Conservation (phyloP, 805 yeast genomes). For the Suhomyces tanzawaensis region DNA sequence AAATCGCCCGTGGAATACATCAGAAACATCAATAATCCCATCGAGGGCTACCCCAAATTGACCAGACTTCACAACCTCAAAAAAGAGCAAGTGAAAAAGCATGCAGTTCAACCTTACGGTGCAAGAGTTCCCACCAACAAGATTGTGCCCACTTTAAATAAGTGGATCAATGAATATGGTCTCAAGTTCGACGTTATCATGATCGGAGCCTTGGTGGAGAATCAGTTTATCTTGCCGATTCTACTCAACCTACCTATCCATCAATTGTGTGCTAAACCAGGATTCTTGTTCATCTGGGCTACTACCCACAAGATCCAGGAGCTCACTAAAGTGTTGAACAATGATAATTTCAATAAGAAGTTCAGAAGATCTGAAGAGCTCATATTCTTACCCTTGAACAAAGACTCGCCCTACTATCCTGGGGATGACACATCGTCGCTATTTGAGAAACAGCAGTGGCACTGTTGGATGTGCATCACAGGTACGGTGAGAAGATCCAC, state of each 20-base stretch:
- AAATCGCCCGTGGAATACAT: constrained; percentile 61
- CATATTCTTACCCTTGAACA: constrained; percentile 72
- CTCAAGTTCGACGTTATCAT: constrained; percentile 84
- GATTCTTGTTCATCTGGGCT: constrained; percentile 85
- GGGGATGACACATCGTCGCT: constrained; percentile 43
- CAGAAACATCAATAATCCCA: constrained; percentile 61
- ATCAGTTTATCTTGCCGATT: constrained; percentile 63
- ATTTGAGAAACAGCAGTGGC: constrained; percentile 82
- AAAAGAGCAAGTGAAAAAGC: constrained; percentile 49
- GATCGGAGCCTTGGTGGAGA: constrained; percentile 83
- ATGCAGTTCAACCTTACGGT: constrained; percentile 67
- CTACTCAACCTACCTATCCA: constrained; percentile 68
- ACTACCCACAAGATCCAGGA: constrained; percentile 70
- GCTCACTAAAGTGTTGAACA: constrained; percentile 52
- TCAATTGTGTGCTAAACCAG: constrained; percentile 77
- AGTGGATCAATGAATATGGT: constrained; percentile 58
- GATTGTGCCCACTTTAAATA: constrained; percentile 55
- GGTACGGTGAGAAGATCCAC: constrained; percentile 88
- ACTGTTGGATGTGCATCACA: constrained; percentile 96
- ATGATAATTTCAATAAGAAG: constrained; percentile 51
- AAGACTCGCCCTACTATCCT: constrained; percentile 65
- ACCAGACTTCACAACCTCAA: constrained; percentile 68
- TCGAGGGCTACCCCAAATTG: constrained; percentile 84
- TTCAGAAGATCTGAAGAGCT: constrained; percentile 89
- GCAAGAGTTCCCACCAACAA: constrained; percentile 49